A percentile compares a stretch with the other conserved stretches of the same genome.
These are phyloP conservation scores for Gardenia jasminoides DNA, from an alignment of 257 asterid genomes.

Conservation along the genomic window DNA sequence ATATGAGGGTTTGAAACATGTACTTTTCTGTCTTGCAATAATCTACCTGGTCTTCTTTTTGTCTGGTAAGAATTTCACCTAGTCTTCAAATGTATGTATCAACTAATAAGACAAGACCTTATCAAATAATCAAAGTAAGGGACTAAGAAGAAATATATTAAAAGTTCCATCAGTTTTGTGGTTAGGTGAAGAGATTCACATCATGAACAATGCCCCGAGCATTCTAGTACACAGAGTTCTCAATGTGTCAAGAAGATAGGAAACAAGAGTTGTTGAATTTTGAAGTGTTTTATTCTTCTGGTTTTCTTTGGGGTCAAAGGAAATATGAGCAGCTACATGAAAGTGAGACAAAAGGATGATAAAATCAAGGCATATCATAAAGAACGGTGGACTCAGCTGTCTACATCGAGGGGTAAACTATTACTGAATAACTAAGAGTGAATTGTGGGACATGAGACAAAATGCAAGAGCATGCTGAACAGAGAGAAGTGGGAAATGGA, in stretches of 20 bases:
- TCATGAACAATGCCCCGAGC: background rate
- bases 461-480: background rate
- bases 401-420: conserved; percentile 8
- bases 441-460: conserved; percentile 10
- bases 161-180: background rate
- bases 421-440: background rate
- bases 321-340: background rate
- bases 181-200: background rate
- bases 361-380: conserved; percentile 4
- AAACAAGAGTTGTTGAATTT: background rate
- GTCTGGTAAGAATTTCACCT: no score
- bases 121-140: background rate
- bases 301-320: background rate
- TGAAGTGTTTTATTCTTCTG: background rate
- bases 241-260: background rate
- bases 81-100: background rate
- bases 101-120: background rate
- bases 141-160: background rate
- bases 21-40: no score
- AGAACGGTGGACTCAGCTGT: conserved; percentile 1
- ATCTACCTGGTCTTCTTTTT: no score
- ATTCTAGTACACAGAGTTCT: background rate
- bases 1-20: no score
- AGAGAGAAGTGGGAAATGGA: background rate
- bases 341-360: conserved; percentile 10